Base-by-base conservation (phyloP, 352 stramenopile species). In the Phytophthora multivora region DNA sequence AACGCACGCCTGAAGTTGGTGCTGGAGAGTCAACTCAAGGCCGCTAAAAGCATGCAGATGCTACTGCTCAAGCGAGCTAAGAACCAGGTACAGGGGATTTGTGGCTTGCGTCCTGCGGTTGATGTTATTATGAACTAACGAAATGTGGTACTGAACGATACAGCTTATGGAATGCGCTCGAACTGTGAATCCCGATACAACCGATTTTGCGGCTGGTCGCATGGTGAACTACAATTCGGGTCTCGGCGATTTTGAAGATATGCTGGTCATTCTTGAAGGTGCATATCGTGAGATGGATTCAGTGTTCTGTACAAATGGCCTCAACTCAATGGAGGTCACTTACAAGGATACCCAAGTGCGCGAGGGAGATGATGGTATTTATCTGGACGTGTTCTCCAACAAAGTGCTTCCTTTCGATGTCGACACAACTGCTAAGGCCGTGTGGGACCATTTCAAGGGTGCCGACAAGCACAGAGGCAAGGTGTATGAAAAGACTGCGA, bases 331-430 rank as follows among this genome's bases (percentile, higher is more conserved):
- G 26, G 66, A 80, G 25, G 46, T 74, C 19, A 59, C 57, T 21
- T 64, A 73, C 19, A 63, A 72, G 16, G 71, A 70, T 35, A 73
- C 61, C 19, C 58, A 73, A 63, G 58, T 75, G 7, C 59, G 61
- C 10, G 70, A 77, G 30, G 59, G 62, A 35, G 57, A 63, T 19
- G 58, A 71, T 45, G 51, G 59, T 3, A 71, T 79, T 54, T 60
- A 70, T 30, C 28, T 83, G 26, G 68, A 83, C 23, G 67, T 83
- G 35, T 71, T 79, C 35, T 74, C 54, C 11, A 79, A 65, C 57
- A 80, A 77, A 52, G 54, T 79, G 23, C 36, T 83, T 18, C 74
- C 74, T 45, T 83, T 83, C 19, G 74, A 71, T 41, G 25, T 77
- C 38, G 60, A 75, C 11, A 58, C 52, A 4, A 70, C 71, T 1